Evolutionary conservation across 192 early-diverging fungal species (phyloP), one percentile per base, ranked within the genome.

Genomic region (Thoreauomyces humboldtii): DNA sequence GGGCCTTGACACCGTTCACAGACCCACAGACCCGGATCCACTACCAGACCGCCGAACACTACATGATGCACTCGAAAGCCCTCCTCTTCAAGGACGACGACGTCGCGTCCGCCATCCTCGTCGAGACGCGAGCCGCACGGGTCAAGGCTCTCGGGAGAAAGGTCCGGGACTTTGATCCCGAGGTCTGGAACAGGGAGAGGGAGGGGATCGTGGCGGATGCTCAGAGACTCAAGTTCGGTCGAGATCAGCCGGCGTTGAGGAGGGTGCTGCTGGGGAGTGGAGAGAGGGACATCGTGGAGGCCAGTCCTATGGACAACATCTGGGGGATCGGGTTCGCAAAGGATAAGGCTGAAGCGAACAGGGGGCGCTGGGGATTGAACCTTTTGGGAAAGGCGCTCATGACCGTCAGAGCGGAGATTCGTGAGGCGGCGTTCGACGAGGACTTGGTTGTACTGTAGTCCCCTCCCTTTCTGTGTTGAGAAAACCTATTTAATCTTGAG

Each of bases 51-150:
- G 34, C 57, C n/a, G 57, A 59, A 38, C 57, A 59, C 31, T 59
- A 59, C 21, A 59, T 59, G 57, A 59, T 59, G 57, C 41, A 59
- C 57, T 37, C 35, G 7, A 59, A 59, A 38, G 57, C 57, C 1
- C 19, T 59, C 19, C 37, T 59, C 19, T 59, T 59, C 34, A 46
- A 35, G 2, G 57, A 59, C 37, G 4, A 19, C 36, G 34, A 22
- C 32, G 28, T 59, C 28, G 57, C 57, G 19, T 5, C n/a, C n/a
- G 21, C 19, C 19, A 59, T 59, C 57, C 57, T 59, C 41, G 4
- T 0, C 14, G 57, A 59, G 41, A 59, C 57, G 19, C 31, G 34
- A 17, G 35, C 57, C 15, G 2, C 17, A 34, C 12, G 41, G 28
- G 34, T 43, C 57, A 59, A 59, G 28, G 15, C 32, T 15, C 57